Evolutionary conservation across 345 rosid species (phyloP), one percentile per base, ranked within the genome.

Genomic region (Lepidium aucheri): DNA sequence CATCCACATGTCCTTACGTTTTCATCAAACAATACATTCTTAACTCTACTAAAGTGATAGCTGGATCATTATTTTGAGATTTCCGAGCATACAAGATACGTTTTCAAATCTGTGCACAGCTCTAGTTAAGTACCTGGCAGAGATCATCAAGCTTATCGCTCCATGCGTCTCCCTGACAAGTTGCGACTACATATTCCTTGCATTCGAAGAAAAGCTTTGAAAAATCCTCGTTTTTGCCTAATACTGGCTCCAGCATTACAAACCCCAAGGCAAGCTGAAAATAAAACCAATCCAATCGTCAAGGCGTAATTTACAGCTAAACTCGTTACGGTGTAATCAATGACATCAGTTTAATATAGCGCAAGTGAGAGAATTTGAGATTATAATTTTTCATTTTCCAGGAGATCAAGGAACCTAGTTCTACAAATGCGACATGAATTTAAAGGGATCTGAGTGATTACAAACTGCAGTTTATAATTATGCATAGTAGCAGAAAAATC

Each of bases 171-270:
- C 83, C 85, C 76, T 85, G 97, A 79, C 86, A 94, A 74, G 75
- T 74, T 30, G 82, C 77, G 33, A 85, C 61, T 38, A 86, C 68
- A 36, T 79, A 94, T 72, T 90, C 96, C 81, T 90, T 94, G 84
- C 97, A 90, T 69, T 90, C 92, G 7, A 73, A 64, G 75, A 82
- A 88, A 62, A 85, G 81, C 81, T 85, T 90, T 8, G 87, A 84
- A 76, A 88, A 80, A 70, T 78, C 77, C 43, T 77, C 79, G 17
- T 82, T 79, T 26, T 75, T 36, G 15, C 85, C 78, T 56, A 94
- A 65, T 63, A 76, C 70, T 42, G 83, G 78, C 75, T 90, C 96
- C 14, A 83, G 80, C 67, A 94, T 63, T 32, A 79, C 81, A 76
- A 88, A 73, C 54, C 95, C 99, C 67, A 75, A 68, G 60, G 86